phyloP scores from a whole-genome alignment of 2,329 filamentous ascomycete species.

The Xylaria sp. region DNA sequence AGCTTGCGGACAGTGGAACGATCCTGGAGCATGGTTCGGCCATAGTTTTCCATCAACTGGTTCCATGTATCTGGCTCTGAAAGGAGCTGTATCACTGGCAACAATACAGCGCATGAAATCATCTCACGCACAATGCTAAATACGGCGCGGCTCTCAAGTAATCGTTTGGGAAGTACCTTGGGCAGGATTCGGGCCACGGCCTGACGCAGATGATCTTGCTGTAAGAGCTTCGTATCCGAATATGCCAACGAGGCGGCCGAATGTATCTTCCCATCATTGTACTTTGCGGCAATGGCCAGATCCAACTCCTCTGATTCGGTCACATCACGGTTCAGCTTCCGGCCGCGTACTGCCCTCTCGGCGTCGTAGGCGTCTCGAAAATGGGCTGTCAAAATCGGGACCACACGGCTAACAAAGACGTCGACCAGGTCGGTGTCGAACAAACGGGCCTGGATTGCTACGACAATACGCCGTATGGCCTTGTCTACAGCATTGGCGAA shows the following conservation, averaged over 20 bases:
- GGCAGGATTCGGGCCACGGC: conserved; percentile 69
- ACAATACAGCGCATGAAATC: conserved; percentile 84
- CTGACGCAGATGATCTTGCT: conserved; percentile 82
- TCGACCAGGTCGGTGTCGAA: conserved; percentile 77
- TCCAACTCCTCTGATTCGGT: conserved; percentile 97
- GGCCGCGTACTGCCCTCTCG: conserved; percentile 78
- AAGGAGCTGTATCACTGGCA: conserved; percentile 72
- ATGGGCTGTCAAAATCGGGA: conserved; percentile 84
- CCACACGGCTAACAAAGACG: conserved; percentile 70
- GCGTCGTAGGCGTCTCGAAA: conserved; percentile 88
- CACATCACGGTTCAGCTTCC: conserved; percentile 79
- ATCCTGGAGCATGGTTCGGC: conserved; percentile 84
- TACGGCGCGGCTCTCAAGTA: conserved; percentile 76
- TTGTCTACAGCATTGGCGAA: conserved; percentile 87
- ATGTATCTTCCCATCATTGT: conserved; percentile 81
- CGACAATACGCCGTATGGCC: conserved; percentile 66
- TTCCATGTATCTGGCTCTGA: conserved; percentile 97
- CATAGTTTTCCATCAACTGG: conserved; percentile 85
- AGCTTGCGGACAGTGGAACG: conserved; percentile 90
- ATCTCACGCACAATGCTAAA: conserved; percentile 80
- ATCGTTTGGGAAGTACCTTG: conserved; percentile 63
- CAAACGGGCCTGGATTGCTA: conserved; percentile 65
- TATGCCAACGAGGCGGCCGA: conserved; percentile 77
- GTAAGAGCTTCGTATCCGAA: conserved; percentile 74
- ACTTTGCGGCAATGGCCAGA: conserved; percentile 91